A percentile compares a stretch with the other conserved stretches of the same genome.
These are phyloP conservation scores for Candida coquimbonensis DNA, from an alignment of 805 yeast species.

Conservation along the genomic window DNA sequence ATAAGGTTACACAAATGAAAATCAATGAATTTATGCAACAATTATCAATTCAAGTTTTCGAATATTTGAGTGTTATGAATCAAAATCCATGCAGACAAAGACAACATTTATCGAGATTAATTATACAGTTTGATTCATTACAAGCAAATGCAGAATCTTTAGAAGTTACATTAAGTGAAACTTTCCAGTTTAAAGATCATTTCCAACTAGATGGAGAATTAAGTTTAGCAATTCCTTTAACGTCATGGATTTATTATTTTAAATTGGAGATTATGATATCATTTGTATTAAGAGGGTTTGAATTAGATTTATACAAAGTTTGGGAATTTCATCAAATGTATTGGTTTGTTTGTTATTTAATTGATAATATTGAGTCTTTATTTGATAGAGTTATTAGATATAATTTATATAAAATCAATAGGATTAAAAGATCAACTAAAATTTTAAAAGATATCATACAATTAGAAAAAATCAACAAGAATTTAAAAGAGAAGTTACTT, in stretches of 20 bases:
- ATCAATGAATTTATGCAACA: slow-evolving; percentile 34
- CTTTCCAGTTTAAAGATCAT: slow-evolving; percentile 27
- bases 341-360: slow-evolving; percentile 57
- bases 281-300: slow-evolving; percentile 67
- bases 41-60: slow-evolving; percentile 38
- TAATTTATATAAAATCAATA: slow-evolving; percentile 28
- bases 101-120: slow-evolving; percentile 55
- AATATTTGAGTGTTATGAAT: slow-evolving; percentile 36
- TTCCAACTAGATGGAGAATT: slow-evolving; percentile 14
- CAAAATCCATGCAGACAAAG: slow-evolving; percentile 81
- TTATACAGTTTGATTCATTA: slow-evolving; percentile 65
- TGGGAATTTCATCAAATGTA: slow-evolving; percentile 64
- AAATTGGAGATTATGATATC: slow-evolving; percentile 70
- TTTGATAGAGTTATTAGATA: slow-evolving; percentile 26
- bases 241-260: slow-evolving; percentile 60
- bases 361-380: slow-evolving; percentile 40
- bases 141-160: slow-evolving; percentile 68
- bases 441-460: slow-evolving; percentile 37
- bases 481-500: slow-evolving; percentile 21
- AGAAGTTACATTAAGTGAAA: slow-evolving; percentile 40
- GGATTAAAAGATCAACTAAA: slow-evolving; percentile 30
- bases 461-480: slow-evolving; percentile 22
- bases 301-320: slow-evolving; percentile 61
- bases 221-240: slow-evolving; percentile 49
- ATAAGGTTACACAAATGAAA: slow-evolving; percentile 16